phyloP scores from a whole-genome alignment of 495 filamentous ascomycete species.

The Neurospora tetrasperma region DNA sequence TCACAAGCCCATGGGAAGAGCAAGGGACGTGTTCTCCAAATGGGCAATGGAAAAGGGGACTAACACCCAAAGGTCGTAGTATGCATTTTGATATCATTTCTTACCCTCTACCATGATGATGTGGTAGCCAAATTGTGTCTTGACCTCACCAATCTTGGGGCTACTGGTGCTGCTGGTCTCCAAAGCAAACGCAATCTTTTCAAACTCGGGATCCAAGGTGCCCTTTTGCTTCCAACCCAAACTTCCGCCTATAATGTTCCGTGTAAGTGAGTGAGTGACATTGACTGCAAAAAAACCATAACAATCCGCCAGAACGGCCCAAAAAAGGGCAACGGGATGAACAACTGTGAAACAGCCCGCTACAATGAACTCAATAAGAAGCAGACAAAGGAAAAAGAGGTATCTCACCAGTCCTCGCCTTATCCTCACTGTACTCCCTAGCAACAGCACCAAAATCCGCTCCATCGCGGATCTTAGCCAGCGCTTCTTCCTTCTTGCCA shows the following conservation, averaged over 20 bases:
- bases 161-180: slow-evolving; percentile 64
- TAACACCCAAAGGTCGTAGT: neutral
- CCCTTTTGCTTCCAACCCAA: slow-evolving; percentile 80
- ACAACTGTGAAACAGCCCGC: no score
- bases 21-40: neutral
- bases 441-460: slow-evolving; percentile 86
- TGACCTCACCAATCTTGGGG: slow-evolving; percentile 69
- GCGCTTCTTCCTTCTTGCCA: slow-evolving; percentile 76
- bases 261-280: neutral
- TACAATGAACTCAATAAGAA: no score
- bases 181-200: slow-evolving; percentile 70
- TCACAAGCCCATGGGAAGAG: neutral
- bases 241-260: slow-evolving; percentile 49
- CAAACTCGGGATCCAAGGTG: slow-evolving; percentile 62
- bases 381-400: neutral
- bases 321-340: no score
- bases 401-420: slow-evolving; percentile 62
- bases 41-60: neutral
- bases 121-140: slow-evolving; percentile 85
- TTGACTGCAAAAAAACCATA: neutral
- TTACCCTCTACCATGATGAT: slow-evolving; percentile 69
- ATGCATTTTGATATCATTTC: neutral
- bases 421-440: slow-evolving; percentile 77
- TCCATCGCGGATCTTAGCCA: slow-evolving; percentile 65
- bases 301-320: neutral